A percentile compares a stretch with the other conserved stretches of the same genome.
Evolutionary conservation across 345 rosid genomes (phyloP).

Genomic region (Salix koriyanagi): DNA sequence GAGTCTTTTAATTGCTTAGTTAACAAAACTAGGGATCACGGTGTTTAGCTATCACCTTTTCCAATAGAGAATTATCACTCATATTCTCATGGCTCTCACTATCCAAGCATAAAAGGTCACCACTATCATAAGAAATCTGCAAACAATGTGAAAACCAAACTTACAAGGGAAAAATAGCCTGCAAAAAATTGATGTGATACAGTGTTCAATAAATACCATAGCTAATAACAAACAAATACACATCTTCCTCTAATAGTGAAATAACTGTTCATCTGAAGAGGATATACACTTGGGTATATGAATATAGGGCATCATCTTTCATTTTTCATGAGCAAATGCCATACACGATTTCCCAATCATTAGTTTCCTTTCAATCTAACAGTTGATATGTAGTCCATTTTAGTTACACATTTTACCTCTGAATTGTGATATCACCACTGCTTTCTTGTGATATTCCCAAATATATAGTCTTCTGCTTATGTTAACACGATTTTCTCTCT

Average conservation of each 20-base stretch:
- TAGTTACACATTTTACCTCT: no score
- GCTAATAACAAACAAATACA: neutral
- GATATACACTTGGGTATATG: neutral
- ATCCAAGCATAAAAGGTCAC: conserved; percentile 47
- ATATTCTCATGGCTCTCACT: conserved; percentile 48
- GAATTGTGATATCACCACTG: no score
- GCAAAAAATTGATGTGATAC: neutral
- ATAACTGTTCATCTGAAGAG: neutral
- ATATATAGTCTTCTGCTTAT: no score
- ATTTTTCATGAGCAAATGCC: no score
- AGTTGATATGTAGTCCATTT: no score
- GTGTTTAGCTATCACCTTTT: conserved; percentile 33
- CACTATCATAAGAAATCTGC: conserved; percentile 50
- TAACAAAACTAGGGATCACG: neutral
- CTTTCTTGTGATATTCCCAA: no score
- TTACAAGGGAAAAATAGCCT: neutral
- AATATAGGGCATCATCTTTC: no score
- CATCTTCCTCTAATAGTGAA: neutral
- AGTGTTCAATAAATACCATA: neutral
- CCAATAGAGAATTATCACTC: conserved; percentile 32
- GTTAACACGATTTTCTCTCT: no score
- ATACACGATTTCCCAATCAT: no score
- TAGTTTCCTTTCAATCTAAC: no score
- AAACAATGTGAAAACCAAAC: conserved; percentile 10
- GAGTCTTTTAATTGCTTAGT: neutral